Evolutionary conservation across 108 stramenopile genomes (phyloP), one percentile per base, ranked within the genome.

Genomic region (Asterionellopsis glacialis): DNA sequence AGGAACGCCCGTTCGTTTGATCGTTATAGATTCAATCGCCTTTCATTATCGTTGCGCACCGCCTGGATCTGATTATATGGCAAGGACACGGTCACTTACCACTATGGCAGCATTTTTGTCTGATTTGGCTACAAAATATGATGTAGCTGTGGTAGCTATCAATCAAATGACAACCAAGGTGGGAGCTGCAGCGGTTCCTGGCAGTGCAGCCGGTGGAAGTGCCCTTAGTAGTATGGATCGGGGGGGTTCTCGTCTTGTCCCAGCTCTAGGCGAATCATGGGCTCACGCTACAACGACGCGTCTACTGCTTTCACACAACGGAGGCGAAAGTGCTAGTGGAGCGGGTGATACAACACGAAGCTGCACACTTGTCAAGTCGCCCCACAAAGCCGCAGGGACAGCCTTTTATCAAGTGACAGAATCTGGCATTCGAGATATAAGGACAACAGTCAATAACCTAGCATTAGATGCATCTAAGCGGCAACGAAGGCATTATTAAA

Each of bases 131-230:
- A 55, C 61, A 18, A 66, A 75, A 13, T 68, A 76, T 58, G 55
- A 85, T 47, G 11, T 91, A 26, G 95, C 95, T 6, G 89, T 94
- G 15, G 84, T 97, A 12, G 87, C 84, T 13, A 79, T 88, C 63
- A 98, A 98, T 76, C 97, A 98, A 70, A 93, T 98, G 94, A 98
- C 97, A 19, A 95, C 84, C 47, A 81, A 77, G 26, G 21, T 85
- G 33, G 71, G 59, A 15, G 66, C 52, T 43, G 33, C 7, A 5
- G 33, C 33, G 33, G 33, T 7, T 33, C 33, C 7, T 33, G 33
- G 5, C 33, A 33, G 7, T 33, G 33, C n/a, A 22, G 12, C 42
- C 28, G n/a, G n/a, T n/a, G n/a, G n/a, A n/a, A n/a, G 15, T 19
- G 58, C 49, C 41, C 51, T 40, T 51, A 56, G 52, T 18, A n/a